A percentile compares a stretch with the other conserved stretches of the same genome.
phyloP scores from a whole-genome alignment of 2,329 filamentous ascomycete genomes.

The Fusarium sp. region DNA sequence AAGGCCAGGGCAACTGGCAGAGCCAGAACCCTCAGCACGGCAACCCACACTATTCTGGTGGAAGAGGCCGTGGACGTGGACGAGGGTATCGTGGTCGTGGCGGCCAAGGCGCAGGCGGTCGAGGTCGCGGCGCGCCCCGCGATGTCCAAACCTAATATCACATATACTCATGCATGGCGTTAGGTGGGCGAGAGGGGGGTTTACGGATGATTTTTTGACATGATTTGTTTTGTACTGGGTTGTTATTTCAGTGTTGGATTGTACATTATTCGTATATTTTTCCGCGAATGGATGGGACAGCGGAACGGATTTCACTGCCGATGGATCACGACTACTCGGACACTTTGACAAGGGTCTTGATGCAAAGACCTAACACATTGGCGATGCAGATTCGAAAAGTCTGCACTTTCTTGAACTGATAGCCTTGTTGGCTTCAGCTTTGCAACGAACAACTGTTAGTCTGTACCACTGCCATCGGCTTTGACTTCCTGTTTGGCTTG shows the following conservation, averaged over 20 bases:
- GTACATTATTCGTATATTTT: conserved; percentile 56
- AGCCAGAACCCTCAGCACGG: conserved; percentile 52
- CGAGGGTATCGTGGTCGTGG: conserved; percentile 55
- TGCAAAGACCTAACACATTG: conserved; percentile 23
- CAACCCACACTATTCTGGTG: conserved; percentile 49
- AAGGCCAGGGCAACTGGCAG: conserved; percentile 56
- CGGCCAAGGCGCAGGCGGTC: conserved; percentile 49
- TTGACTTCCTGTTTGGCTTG: conserved; percentile 48
- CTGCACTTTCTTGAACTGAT: conserved; percentile 28
- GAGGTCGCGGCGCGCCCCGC: conserved; percentile 52
- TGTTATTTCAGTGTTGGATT: conserved; percentile 54
- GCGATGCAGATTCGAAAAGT: conserved; percentile 36
- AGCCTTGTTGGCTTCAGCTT: conserved; percentile 39
- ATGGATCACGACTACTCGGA: conserved; percentile 45
- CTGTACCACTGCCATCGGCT: conserved; percentile 48
- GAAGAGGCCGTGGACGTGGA: conserved; percentile 53
- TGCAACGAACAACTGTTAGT: conserved; percentile 40
- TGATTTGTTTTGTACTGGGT: conserved; percentile 48
- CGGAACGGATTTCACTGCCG: conserved; percentile 50
- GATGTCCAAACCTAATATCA: conserved; percentile 51
- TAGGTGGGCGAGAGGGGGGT: conserved; percentile 41
- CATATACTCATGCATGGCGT: conserved; percentile 44
- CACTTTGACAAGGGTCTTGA: conserved; percentile 33
- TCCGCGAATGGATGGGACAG: conserved; percentile 53
- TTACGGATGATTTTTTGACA: conserved; percentile 44